Evolutionary conservation across 192 early-diverging fungal genomes (phyloP), one percentile per base, ranked within the genome.

Genomic region (Backusella liffmaniae): DNA sequence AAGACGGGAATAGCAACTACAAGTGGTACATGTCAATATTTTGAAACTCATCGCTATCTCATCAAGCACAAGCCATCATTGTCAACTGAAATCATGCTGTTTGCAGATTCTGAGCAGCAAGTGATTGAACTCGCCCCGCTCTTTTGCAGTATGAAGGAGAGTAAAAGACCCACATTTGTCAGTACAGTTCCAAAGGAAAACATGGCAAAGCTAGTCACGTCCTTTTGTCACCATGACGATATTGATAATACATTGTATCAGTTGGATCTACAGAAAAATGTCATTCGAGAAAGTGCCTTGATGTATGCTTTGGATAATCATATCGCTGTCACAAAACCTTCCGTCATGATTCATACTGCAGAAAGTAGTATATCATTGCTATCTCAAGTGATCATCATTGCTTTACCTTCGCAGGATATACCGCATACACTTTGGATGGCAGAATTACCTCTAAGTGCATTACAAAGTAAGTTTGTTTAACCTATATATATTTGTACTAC

Each of bases 351-450:
- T 70, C 81, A 84, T 71, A 78, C 79, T 21, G 73, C 41, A 73
- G 36, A 67, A 67, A 26, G 30, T 37, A 21, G 29, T 73, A 12
- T 73, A 35, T 21, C 21, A 79, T 3, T 76, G 76, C 59, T 73
- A 2, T 32, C 73, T 37, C 69, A 76, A n/a, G 65, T 82, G 9
- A 77, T 82, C n/a, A 72, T 49, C 6, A 86, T 88, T 67, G 78
- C 69, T 29, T 46, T 88, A 4, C 84, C 79, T 21, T 36, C 82
- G 16, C 73, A 81, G 34, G 80, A 88, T 72, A 73, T 83, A 66
- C 73, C 80, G 36, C 82, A 88, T 70, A 73, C 80, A 9, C 73
- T 44, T 5, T 88, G 87, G 87, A 71, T 88, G 71, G 42, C 85
- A 16, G 82, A 88, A 70, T 79, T 88, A 12, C 67, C 85, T 1